Base-by-base conservation (phyloP, 352 stramenopile species). In the Achlya hypogyna region DNA sequence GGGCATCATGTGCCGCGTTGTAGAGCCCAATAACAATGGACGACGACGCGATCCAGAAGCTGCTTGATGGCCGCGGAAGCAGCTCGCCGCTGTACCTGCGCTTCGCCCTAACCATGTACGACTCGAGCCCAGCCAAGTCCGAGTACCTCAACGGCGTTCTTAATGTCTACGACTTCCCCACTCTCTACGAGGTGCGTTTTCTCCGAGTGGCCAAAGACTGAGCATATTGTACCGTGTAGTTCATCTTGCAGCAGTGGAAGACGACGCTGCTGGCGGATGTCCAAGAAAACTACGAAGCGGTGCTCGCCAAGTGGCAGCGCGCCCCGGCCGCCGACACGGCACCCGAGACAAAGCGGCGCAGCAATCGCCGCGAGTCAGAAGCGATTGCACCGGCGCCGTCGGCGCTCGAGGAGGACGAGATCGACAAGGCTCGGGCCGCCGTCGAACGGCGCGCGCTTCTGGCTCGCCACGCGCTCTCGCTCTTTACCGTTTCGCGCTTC, bases 221-320 rank as follows among this genome's bases (percentile, higher is more conserved):
- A 62, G 2, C 1, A n/a, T 29, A 27, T 3, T 56, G 3, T 25
- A 22, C 56, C 3, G 18, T 49, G 5, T 58, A 67, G 60, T 43
- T 67, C 53, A 64, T 91, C 16, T 78, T 93, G 71, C 84, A 79
- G 56, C 81, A 79, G n/a, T 93, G 84, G 84, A 90, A 89, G 59
- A 60, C 76, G 12, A 76, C 90, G 34, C 63, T 91, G 25, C 71
- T 91, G 14, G 74, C 78, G 34, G 81, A 88, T 62, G 70, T 89
- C 42, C 69, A 75, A 14, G 71, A 76, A 28, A 35, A 31, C 12
- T 38, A 56, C 49, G 49, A 56, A 12, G 31, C 31, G 8, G 49
- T 35, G 25, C 1, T 3, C 25, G 49, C 49, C 31, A 3, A 10
- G 8, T 3, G 4, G 12, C 49, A 56, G 31, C 34, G 34, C 34